Evolutionary conservation across 768 basidiomycete species (phyloP).

Genomic region (Russula virescens): DNA sequence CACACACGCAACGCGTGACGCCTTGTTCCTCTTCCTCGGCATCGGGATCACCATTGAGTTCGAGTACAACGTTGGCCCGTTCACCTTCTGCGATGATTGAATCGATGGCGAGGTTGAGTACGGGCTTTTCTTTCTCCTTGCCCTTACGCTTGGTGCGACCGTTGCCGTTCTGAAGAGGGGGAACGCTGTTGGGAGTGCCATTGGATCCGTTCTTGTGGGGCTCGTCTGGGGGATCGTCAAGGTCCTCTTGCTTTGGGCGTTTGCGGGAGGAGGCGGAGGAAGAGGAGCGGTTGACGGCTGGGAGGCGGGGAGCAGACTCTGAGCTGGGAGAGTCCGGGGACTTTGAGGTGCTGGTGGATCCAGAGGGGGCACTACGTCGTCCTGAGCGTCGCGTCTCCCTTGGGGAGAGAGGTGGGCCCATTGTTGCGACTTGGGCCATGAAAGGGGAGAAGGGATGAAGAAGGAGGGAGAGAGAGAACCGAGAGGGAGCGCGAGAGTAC

Average conservation of each 20-base stretch:
- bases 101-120: constrained; percentile 28
- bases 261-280: constrained; percentile 35
- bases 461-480: constrained; percentile 1
- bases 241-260: constrained; percentile 68
- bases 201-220: constrained; percentile 39
- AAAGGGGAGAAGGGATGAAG: constrained; percentile 2
- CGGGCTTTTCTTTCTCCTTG: constrained; percentile 52
- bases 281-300: constrained; percentile 27
- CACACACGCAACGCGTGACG: constrained; percentile 80
- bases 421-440: constrained; percentile 60
- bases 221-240: constrained; percentile 56
- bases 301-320: constrained; percentile 34
- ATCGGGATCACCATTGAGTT: constrained; percentile 33
- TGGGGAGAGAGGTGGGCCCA: constrained; percentile 75
- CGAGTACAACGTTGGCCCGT: constrained; percentile 29
- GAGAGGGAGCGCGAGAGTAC: constrained; percentile 11
- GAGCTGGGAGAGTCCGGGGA: constrained; percentile 65
- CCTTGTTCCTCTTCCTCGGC: constrained; percentile 53
- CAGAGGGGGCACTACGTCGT: constrained; percentile 61
- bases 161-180: constrained; percentile 29
- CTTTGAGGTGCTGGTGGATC: constrained; percentile 62
- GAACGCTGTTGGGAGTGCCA: constrained; percentile 28
- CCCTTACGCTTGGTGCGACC: constrained; percentile 55
- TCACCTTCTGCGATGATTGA: constrained; percentile 28
- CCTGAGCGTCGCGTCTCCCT: constrained; percentile 75